These are phyloP conservation scores for Rhizopogon salebrosus DNA, from an alignment of 768 basidiomycete species.

Conservation along the genomic window DNA sequence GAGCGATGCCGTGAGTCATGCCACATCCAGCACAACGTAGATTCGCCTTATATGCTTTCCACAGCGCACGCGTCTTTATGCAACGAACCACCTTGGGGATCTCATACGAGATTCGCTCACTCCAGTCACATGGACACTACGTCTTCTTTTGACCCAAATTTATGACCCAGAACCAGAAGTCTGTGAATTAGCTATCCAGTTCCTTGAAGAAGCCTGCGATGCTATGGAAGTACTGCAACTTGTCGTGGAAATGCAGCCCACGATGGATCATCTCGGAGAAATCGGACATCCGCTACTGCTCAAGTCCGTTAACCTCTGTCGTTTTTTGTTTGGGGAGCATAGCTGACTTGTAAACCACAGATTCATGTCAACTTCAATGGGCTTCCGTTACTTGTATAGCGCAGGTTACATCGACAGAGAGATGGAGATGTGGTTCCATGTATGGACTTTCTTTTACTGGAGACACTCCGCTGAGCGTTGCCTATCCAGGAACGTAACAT, in stretches of 20 bases:
- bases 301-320: conserved; percentile 49
- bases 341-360: conserved; percentile 34
- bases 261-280: conserved; percentile 91
- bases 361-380: conserved; percentile 91
- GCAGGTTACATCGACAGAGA: conserved; percentile 91
- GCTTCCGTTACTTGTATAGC: conserved; percentile 88
- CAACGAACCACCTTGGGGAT: conserved; percentile 81
- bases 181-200: conserved; percentile 83
- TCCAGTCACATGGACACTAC: conserved; percentile 83
- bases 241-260: conserved; percentile 93
- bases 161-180: conserved; percentile 92
- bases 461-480: conserved; percentile 5
- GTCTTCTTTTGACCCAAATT: conserved; percentile 88
- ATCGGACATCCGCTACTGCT: conserved; percentile 84
- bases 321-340: neutral
- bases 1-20: conserved; percentile 64
- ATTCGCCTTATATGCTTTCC: neutral
- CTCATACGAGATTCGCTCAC: conserved; percentile 61
- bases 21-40: neutral
- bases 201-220: conserved; percentile 87
- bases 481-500: conserved; percentile 78
- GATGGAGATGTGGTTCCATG: conserved; percentile 96
- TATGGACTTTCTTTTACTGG: conserved; percentile 30
- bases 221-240: conserved; percentile 76
- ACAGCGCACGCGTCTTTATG: conserved; percentile 83